A percentile compares a stretch with the other conserved stretches of the same genome.
Evolutionary conservation across 2,329 filamentous ascomycete genomes (phyloP).

Genomic region (Cladosporium austrohemisphaericum): DNA sequence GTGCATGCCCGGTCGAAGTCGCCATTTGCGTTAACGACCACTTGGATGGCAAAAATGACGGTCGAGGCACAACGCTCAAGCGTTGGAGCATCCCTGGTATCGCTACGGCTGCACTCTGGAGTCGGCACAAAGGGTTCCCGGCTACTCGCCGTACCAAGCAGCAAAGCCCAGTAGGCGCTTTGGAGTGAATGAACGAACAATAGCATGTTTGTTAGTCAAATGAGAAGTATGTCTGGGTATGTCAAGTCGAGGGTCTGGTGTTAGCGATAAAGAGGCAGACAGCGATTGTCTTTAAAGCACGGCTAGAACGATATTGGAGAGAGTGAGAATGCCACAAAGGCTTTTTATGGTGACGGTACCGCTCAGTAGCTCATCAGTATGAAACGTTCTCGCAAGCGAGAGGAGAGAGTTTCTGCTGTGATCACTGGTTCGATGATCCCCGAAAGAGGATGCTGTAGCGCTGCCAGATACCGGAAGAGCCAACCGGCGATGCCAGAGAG

Average conservation of each 20-base stretch:
- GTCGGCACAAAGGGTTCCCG: background rate
- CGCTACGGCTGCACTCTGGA: background rate
- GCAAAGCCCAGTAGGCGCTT: background rate
- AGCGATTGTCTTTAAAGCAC: no score
- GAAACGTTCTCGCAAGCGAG: background rate
- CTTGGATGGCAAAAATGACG: slow-evolving; percentile 66
- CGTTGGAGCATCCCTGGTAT: background rate
- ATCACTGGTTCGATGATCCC: background rate
- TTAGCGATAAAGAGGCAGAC: no score
- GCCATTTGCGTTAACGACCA: slow-evolving; percentile 63
- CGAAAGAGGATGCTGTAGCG: no score
- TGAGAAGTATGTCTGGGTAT: background rate
- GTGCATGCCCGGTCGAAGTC: slow-evolving; percentile 35
- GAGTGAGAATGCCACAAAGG: background rate
- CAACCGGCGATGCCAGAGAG: background rate
- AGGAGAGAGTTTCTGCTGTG: slow-evolving; percentile 1
- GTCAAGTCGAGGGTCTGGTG: background rate
- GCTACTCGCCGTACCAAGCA: background rate
- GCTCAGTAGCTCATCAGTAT: background rate
- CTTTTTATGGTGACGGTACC: no score
- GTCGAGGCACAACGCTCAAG: slow-evolving; percentile 20
- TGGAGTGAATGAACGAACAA: background rate
- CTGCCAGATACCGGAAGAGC: background rate
- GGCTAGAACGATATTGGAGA: no score
- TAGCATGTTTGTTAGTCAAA: background rate